These are phyloP conservation scores for Phytophthora ramorum DNA, from an alignment of 352 stramenopile genomes.

Conservation along the genomic window DNA sequence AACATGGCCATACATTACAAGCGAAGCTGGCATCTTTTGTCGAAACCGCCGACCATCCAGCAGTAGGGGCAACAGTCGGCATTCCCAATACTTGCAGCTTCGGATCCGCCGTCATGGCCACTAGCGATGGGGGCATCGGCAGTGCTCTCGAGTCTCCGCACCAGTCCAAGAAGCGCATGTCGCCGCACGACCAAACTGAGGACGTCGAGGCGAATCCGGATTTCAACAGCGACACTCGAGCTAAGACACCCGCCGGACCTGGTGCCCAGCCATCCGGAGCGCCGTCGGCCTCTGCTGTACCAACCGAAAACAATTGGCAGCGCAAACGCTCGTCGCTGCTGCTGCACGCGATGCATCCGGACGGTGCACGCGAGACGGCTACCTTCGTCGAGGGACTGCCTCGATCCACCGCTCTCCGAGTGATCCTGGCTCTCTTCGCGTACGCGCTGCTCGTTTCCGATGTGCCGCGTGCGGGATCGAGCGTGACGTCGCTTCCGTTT, in stretches of 20 bases:
- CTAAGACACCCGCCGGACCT: background rate
- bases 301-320: slow-evolving; percentile 11
- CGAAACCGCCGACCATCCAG: background rate
- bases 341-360: slow-evolving; percentile 29
- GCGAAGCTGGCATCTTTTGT: no score
- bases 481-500: slow-evolving; percentile 48
- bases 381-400: slow-evolving; percentile 26
- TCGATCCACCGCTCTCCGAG: slow-evolving; percentile 29
- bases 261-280: slow-evolving; percentile 1
- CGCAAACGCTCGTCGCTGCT: slow-evolving; percentile 34
- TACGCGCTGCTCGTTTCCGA: slow-evolving; percentile 59
- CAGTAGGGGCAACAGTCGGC: slow-evolving; percentile 3
- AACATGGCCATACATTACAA: background rate
- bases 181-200: background rate
- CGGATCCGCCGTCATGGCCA: background rate
- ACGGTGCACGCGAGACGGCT: slow-evolving; percentile 17
- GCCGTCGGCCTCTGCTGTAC: slow-evolving; percentile 12
- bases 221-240: background rate
- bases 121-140: slow-evolving; percentile 4
- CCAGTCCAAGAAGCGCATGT: background rate
- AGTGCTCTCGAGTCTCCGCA: slow-evolving; percentile 8
- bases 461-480: slow-evolving; percentile 44
- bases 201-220: slow-evolving; percentile 14
- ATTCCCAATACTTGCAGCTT: background rate
- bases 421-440: slow-evolving; percentile 44